Base-by-base conservation (phyloP, 176 grass and related monocot genomes). In the Phoenix roebelenii region DNA sequence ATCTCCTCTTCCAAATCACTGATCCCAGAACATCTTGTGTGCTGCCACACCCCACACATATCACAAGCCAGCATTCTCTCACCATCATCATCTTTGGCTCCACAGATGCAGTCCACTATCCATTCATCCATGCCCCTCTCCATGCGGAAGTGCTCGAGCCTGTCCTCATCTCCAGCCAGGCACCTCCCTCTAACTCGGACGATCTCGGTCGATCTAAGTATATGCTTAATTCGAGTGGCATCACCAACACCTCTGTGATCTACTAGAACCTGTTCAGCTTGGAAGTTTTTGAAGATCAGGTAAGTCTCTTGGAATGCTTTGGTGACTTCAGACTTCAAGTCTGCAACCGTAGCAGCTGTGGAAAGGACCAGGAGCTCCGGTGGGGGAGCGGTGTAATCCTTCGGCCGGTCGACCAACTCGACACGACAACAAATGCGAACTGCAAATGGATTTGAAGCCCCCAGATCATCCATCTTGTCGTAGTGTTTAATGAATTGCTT, bases 31-130 rank as follows among this genome's bases (percentile, higher is more conserved):
- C 89, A 95, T 68, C 82, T 86, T 22, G 85, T 86, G 68, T 95
- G 89, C 63, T 83, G 76, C 79, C 89, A 95, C 53, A 86, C 76
- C 52, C 87, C 69, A 54, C 82, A 89, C 17, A 67, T 29, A 44
- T 89, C 89, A 63, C 89, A 95, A 20, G 85, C 77, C 52, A 95
- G n/a, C 89, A 95, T 95, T 20, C 82, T 85, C 70, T 95, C 79
- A 0, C 89, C 85, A 57, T 95, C 89, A 59, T 95, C 82, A 48
- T 95, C 89, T 39, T 69, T 79, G 4, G 81, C 76, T 60, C 89
- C 85, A 72, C 89, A 95, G 54, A 53, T 51, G 58, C 85, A 95
- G n/a, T 76, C 60, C 54, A 95, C 85, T 0, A 57, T 89, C 85
- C 89, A 95, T 30, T 65, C 76, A 19, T 80, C 89, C 10, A 80